Percentiles rank a stretch among this genome's conserved stretches.
Evolutionary conservation across 306 rosid genomes (phyloP).

Genomic region (Rosa chinensis): DNA sequence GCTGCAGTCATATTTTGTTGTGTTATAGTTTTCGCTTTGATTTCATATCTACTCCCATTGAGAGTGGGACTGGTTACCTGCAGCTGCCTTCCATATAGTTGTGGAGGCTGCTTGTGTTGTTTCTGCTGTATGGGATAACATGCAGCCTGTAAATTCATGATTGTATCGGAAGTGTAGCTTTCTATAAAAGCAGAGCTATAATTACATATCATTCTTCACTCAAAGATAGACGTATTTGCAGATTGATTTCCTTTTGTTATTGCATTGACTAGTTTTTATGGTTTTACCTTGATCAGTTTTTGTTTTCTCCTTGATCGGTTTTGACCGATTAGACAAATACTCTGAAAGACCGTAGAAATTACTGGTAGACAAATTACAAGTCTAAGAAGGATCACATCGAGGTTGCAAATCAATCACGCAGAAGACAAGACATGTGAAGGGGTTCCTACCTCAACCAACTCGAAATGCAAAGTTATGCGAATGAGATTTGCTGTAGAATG

Average conservation of each 20-base stretch:
- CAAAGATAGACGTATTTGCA: neutral
- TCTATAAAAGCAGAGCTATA: no score
- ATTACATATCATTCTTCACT: neutral
- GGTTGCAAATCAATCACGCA: slow-evolving; percentile 9
- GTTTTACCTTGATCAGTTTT: neutral
- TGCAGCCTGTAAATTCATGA: no score
- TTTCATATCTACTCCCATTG: no score
- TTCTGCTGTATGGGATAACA: no score
- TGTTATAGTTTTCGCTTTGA: no score
- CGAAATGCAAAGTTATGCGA: slow-evolving; percentile 30
- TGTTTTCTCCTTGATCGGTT: neutral
- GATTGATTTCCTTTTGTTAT: neutral
- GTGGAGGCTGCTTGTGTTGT: no score
- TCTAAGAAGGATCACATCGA: neutral
- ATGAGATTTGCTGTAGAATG: no score
- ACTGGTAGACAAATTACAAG: neutral
- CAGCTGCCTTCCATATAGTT: no score
- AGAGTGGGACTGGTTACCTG: no score
- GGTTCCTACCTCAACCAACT: slow-evolving; percentile 17
- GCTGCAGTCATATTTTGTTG: no score
- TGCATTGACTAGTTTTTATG: neutral
- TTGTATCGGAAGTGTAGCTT: no score
- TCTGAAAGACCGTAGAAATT: neutral
- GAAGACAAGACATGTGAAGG: slow-evolving; percentile 35
- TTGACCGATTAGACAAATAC: neutral